Percentiles rank a stretch among this genome's conserved stretches.
phyloP scores from a whole-genome alignment of 345 rosid species.

The Ailanthus altissimus region DNA sequence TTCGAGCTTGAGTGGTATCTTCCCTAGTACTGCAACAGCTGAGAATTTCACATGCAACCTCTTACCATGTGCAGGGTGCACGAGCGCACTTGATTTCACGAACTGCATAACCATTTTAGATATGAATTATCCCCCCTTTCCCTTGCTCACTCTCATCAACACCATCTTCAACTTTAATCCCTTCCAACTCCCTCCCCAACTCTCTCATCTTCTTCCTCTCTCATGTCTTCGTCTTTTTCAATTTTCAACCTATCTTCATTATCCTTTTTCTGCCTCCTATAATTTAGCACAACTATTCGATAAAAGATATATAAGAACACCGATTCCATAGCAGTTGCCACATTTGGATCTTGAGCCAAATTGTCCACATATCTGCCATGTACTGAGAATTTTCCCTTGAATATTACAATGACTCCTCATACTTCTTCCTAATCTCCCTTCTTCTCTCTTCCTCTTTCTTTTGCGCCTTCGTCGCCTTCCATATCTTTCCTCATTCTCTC shows the following conservation, averaged over 20 bases:
- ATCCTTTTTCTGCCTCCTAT: constrained; percentile 85
- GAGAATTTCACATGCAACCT: constrained; percentile 83
- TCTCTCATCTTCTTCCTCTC: constrained; percentile 87
- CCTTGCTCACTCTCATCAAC: constrained; percentile 65
- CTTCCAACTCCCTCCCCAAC: constrained; percentile 81
- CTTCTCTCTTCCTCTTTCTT: constrained; percentile 67
- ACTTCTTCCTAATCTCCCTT: constrained; percentile 55
- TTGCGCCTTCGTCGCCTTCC: constrained; percentile 51
- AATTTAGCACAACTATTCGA: constrained; percentile 74
- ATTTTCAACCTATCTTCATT: constrained; percentile 91
- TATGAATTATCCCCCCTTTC: constrained; percentile 66
- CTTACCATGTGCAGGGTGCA: no score
- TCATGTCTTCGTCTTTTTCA: constrained; percentile 87
- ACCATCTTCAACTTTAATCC: constrained; percentile 52
- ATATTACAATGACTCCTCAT: constrained; percentile 61
- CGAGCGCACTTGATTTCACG: no score
- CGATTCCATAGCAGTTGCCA: constrained; percentile 63
- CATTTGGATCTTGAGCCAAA: constrained; percentile 69
- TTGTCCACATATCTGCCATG: constrained; percentile 66
- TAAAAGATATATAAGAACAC: constrained; percentile 81
- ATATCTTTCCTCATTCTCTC: constrained; percentile 60
- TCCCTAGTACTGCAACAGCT: constrained; percentile 97
- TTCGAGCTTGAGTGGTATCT: constrained; percentile 89
- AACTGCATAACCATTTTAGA: constrained; percentile 80
- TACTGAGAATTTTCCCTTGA: constrained; percentile 52